These are phyloP conservation scores for Eucalyptus melliodora DNA, from an alignment of 345 rosid genomes.

Conservation along the genomic window DNA sequence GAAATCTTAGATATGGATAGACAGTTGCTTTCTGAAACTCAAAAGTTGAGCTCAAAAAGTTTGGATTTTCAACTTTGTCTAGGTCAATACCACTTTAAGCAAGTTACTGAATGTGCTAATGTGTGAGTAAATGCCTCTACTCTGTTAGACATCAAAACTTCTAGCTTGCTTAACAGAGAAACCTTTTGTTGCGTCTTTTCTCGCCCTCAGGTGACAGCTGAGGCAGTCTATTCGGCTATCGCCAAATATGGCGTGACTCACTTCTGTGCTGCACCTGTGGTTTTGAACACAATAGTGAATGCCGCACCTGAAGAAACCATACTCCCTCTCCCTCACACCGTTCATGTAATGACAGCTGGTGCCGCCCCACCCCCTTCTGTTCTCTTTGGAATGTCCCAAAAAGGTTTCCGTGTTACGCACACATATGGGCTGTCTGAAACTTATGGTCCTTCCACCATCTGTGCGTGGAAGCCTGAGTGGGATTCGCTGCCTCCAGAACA, in stretches of 20 bases:
- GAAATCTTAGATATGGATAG: not conserved
- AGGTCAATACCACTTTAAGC: not conserved
- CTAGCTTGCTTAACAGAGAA: not conserved
- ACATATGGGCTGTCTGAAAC: constrained; percentile 92
- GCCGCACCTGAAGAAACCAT: constrained; percentile 60
- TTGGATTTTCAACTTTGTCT: not conserved
- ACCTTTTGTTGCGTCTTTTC: not conserved
- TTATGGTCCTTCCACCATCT: constrained; percentile 73
- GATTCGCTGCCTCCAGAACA: constrained; percentile 53
- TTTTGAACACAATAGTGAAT: constrained; percentile 70
- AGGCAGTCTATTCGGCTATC: constrained; percentile 72
- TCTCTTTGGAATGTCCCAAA: constrained; percentile 57
- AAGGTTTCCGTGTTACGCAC: constrained; percentile 76
- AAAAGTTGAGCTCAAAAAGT: not conserved
- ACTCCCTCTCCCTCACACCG: constrained; percentile 74
- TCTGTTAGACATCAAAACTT: not conserved
- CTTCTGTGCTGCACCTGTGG: constrained; percentile 94
- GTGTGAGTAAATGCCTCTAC: not conserved
- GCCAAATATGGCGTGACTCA: constrained; percentile 62
- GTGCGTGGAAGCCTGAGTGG: constrained; percentile 96
- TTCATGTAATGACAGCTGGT: constrained; percentile 84
- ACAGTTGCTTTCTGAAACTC: not conserved
- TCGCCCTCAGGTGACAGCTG: constrained; percentile 56
- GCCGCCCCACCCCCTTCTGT: constrained; percentile 87
- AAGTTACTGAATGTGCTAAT: not conserved